Percentiles rank a stretch among this genome's conserved stretches.
Evolutionary conservation across 2,329 filamentous ascomycete species (phyloP).

Genomic region (Penicillium hesseltinei): DNA sequence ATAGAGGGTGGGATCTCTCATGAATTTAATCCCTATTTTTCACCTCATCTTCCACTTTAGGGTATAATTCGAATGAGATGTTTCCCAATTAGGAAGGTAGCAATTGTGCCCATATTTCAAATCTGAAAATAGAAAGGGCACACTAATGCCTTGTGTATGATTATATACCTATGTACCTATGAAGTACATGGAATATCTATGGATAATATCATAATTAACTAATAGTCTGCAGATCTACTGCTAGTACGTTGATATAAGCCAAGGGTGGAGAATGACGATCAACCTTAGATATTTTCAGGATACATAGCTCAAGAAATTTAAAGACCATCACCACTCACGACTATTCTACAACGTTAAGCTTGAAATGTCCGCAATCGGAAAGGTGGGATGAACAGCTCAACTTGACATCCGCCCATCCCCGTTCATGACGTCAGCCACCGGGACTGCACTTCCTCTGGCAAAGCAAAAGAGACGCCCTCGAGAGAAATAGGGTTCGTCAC

Average conservation of each 20-base stretch:
- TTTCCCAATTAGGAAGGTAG: slow-evolving; percentile 5
- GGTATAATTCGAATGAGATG: background rate
- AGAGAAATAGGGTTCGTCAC: slow-evolving; percentile 15
- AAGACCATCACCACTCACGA: background rate
- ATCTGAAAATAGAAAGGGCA: no score
- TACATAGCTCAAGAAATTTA: background rate
- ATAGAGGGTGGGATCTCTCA: slow-evolving; percentile 1
- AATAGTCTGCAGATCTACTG: background rate
- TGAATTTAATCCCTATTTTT: slow-evolving; percentile 4
- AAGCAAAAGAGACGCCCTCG: background rate
- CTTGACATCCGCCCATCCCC: slow-evolving; percentile 16
- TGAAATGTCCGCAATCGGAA: slow-evolving; percentile 3
- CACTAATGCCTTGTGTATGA: background rate
- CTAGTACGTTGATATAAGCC: background rate
- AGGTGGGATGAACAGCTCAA: background rate
- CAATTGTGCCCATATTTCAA: background rate
- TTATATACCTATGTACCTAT: background rate
- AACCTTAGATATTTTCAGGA: background rate
- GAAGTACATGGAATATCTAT: background rate
- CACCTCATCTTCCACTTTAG: background rate
- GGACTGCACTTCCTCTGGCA: slow-evolving; percentile 18
- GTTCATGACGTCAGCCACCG: slow-evolving; percentile 33
- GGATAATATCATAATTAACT: background rate
- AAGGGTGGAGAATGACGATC: slow-evolving; percentile 14
- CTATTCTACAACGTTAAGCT: background rate